Base-by-base conservation (phyloP, 1,284 basidiomycete genomes). In the Boletus holoroseus region DNA sequence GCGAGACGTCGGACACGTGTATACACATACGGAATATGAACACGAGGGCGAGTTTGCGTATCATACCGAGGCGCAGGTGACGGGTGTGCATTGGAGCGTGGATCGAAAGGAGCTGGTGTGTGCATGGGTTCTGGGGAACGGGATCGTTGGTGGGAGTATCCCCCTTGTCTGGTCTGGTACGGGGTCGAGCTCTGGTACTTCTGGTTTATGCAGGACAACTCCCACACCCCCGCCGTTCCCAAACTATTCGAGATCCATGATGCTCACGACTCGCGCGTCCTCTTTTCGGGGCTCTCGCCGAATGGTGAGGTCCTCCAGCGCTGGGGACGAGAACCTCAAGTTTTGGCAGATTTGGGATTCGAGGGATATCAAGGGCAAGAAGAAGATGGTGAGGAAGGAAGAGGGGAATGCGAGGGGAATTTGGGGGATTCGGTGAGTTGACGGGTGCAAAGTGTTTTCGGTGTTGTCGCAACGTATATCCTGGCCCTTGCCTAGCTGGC, bases 21-120 rank as follows among this genome's bases (percentile, higher is more conserved):
- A 91, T 98, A 60, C 91, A 98, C 66, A 78, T 96, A 55, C 95
- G 94, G 93, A 91, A 91, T 58, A 85, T 83, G 44, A 91, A 87
- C 13, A 95, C 92, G 0, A 91, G 91, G 7, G 91, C 92, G 4
- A 82, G 92, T 12, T 74, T 95, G 30, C 88, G 0, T 76, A 93
- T 36, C 79, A 83, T 49, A 94, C 92, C 0, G 84, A 88, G 0
- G 85, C 90, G 2, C 96, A 99, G 71, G 86, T 99, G 53, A 97
- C 94, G 1, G 92, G 90, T 1, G 76, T 98, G 39, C 82, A 91
- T 57, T 99, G 91, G 82, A 84, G 90, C 1, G 83, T 86, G 11
- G 87, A 95, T 69, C 79, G 85, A 54, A 94, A 96, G 61, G 96
- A 99, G 68, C 75, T 99, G 49, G 70, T 97, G 88, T 18, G 96